Percentiles rank a stretch among this genome's conserved stretches.
phyloP scores from a whole-genome alignment of 75 land plant genomes.

The Cupressus sempervirens region DNA sequence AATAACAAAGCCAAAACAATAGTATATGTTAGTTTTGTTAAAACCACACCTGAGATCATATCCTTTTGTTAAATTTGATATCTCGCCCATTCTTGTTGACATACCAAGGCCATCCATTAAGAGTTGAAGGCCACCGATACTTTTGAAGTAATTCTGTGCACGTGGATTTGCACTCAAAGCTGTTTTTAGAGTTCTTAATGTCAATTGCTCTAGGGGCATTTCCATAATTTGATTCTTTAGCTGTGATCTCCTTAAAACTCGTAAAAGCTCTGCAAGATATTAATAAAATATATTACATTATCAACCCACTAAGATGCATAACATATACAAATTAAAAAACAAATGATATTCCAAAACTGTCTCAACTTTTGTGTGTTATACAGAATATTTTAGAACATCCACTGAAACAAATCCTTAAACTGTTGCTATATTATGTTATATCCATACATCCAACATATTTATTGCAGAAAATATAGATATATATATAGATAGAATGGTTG shows the following conservation, averaged over 20 bases:
- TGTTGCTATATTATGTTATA: neutral
- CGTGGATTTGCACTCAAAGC: constrained; percentile 62
- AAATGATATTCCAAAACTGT: neutral
- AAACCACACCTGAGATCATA: constrained; percentile 2
- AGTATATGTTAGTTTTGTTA: neutral
- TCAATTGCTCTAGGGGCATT: constrained; percentile 61
- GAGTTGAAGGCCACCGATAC: constrained; percentile 94
- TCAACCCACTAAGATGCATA: neutral
- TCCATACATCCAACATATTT: neutral
- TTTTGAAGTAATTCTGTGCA: constrained; percentile 94
- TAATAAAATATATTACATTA: constrained; percentile 4
- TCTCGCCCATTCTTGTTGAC: constrained; percentile 15
- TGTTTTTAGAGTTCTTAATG: constrained; percentile 52
- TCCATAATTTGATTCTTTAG: constrained; percentile 55
- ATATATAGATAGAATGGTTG: neutral
- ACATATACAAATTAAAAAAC: neutral
- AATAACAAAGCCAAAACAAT: neutral
- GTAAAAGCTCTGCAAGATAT: constrained; percentile 68
- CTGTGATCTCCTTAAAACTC: constrained; percentile 60
- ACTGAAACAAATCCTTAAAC: neutral
- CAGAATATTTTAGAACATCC: neutral
- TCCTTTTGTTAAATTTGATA: neutral
- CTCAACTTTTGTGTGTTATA: neutral
- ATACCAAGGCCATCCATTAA: constrained; percentile 79
- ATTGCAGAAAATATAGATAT: neutral